These are phyloP conservation scores for Musa acuminata DNA, from an alignment of 176 grass and related monocot genomes.

Conservation along the genomic window DNA sequence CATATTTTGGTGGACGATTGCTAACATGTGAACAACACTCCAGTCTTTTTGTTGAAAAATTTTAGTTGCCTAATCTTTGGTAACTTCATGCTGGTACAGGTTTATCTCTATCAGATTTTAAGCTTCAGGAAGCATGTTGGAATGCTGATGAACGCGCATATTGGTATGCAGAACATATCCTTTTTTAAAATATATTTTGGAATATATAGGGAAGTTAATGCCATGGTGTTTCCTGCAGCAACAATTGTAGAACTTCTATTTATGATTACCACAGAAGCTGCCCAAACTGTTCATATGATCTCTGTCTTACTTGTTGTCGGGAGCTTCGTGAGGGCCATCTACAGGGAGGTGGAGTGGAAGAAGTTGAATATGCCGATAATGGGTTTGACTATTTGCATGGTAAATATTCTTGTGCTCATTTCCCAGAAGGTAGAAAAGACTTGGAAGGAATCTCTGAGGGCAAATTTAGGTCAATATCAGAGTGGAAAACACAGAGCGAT, in stretches of 20 bases:
- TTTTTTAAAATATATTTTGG: neutral
- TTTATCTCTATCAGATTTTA: neutral
- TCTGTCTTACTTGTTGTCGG: constrained; percentile 8
- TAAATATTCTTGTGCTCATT: neutral
- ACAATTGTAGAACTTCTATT: constrained; percentile 14
- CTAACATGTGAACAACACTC: neutral
- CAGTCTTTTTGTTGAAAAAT: neutral
- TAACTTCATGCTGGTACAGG: constrained; percentile 1
- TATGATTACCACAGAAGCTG: constrained; percentile 15
- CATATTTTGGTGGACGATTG: neutral
- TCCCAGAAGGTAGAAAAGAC: neutral
- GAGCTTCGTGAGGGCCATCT: constrained; percentile 4
- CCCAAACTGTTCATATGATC: constrained; percentile 13
- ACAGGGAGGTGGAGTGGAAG: neutral
- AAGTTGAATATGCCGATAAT: neutral
- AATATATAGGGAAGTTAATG: neutral
- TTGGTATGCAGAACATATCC: neutral
- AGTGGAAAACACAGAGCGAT: constrained; percentile 1
- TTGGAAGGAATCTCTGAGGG: neutral
- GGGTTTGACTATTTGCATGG: constrained; percentile 3
- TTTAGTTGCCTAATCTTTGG: neutral
- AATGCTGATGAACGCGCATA: neutral
- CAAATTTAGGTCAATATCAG: neutral
- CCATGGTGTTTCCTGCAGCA: neutral
- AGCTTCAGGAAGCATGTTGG: neutral